Evolutionary conservation across 768 basidiomycete genomes (phyloP), one percentile per base, ranked within the genome.

Genomic region (Tubosaeta sp.): DNA sequence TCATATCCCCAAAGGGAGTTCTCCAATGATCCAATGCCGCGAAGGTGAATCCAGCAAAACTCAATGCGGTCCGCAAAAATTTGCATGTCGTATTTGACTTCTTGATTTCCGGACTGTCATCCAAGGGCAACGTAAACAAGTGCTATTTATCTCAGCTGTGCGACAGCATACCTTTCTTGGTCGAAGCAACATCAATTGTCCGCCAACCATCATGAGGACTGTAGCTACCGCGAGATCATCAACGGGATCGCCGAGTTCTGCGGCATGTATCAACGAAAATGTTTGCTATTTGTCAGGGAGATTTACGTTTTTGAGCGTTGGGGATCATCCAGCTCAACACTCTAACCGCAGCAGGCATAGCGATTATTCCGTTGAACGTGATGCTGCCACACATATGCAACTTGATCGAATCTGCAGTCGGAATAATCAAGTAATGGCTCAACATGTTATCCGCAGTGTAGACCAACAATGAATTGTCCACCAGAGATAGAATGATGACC

Each of bases 1-100:
- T 97, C 95, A 67, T 91, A 99, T 1, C 86, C 95, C 95, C 95
- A 99, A 19, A 99, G 74, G 6, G 94, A 97, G 70, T 99, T 99
- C 65, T 98, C 95, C 42, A 99, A 72, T 2, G 90, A 83, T 6
- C 87, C 90, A 35, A 99, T 92, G 2, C 95, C 95, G 34, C 88
- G 83, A 38, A 99, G 75, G 73, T 97, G 95, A 48, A 94, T 96
- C 95, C 95, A 99, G 69, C 94, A 99, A 63, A 96, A 94, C 64
- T 99, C 95, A 57, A 98, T 90, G n/a, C 86, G 82, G 54, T 96
- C 92, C 0, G 95, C 93, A 39, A 99, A 86, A 29, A 98, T 88
- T 65, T 97, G 95, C 78, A 97, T 86, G 69, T 97, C 95, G 63
- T 99, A 99, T 59, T 86, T 90, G 66, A 95, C 90, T 72, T 97